These are phyloP conservation scores for Buddleja alternifolia DNA, from an alignment of 257 asterid genomes.

Conservation along the genomic window DNA sequence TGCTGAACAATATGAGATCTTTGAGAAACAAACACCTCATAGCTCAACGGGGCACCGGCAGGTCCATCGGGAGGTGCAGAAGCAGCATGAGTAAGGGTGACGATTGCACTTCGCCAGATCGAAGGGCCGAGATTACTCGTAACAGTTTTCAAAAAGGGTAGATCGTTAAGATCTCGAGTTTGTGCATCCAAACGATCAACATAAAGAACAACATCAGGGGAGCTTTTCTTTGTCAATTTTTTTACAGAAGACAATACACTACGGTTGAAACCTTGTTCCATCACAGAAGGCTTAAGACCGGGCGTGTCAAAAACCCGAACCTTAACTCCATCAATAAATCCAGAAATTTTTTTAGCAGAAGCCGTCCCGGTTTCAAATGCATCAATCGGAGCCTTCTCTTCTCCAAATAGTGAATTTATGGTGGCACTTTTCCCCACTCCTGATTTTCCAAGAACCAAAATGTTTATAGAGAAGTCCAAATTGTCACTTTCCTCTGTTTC, in stretches of 20 bases:
- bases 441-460: constrained; percentile 85
- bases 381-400: constrained; percentile 49
- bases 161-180: constrained; percentile 69
- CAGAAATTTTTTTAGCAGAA: constrained; percentile 48
- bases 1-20: constrained; percentile 69
- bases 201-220: constrained; percentile 79
- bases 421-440: constrained; percentile 98
- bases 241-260: constrained; percentile 60
- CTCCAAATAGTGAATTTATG: constrained; percentile 73
- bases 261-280: constrained; percentile 81
- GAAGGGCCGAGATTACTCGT: constrained; percentile 53
- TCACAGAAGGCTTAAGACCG: constrained; percentile 70
- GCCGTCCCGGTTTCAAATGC: constrained; percentile 61
- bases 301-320: constrained; percentile 82
- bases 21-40: constrained; percentile 57
- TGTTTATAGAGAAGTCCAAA: constrained; percentile 74
- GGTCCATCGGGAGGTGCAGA: constrained; percentile 77
- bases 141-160: constrained; percentile 55
- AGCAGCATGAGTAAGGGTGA: constrained; percentile 69
- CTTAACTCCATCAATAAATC: constrained; percentile 73
- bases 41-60: constrained; percentile 60
- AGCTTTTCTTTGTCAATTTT: constrained; percentile 71
- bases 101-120: constrained; percentile 64
- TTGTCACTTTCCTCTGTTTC: constrained; percentile 59
- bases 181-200: constrained; percentile 75